Base-by-base conservation (phyloP, 2,329 filamentous ascomycete species). In the Penicillium olsonii region DNA sequence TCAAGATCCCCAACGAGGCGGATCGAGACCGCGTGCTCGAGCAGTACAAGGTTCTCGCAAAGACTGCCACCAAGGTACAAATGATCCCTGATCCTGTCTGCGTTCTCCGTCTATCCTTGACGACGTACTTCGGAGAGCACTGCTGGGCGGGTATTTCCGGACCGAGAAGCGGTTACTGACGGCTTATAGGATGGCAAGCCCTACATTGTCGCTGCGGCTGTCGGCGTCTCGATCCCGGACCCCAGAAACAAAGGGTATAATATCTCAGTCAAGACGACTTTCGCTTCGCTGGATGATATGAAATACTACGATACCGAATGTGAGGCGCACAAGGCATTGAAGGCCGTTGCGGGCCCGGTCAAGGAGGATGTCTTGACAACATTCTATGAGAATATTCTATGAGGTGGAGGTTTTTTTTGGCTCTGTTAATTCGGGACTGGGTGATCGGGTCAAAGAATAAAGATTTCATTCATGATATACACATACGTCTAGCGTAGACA, bases 211-310 rank as follows among this genome's bases (percentile, higher is more conserved):
- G 76, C 77, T 49, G 73, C 82, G 55, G 73, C 69, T n/a, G 84
- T 80, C 12, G 80, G 80, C 26, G 68, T 73, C 18, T 76, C 80
- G 8, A 71, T 82, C 54, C 74, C 78, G 8, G 84, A 87, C 59
- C 73, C 79, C 15, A 81, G 85, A 24, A 78, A 76, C 57, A 80
- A 86, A 67, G 87, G 85, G 37, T 88, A 79, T 73, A 88, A 84
- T 7, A 62, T 89, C 45, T 77, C 82, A 14, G 81, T 80, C 41
- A 80, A 84, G 66, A 84, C 80, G 34, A 79, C 81, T 39, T 90
- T 90, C 63, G 78, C 79, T 38, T 84, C 72, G 51, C 61, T 83
- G 46, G 84, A 84, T 11, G 87, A 89, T 66, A 84, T 89, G 81
- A 76, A 81, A 58, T 90, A 81, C 71, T 90, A 88, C 66, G 86